A percentile compares a stretch with the other conserved stretches of the same genome.
Conservation (phyloP, 225 moss, liverwort and hornwort species). For the Climacium dendroides region DNA sequence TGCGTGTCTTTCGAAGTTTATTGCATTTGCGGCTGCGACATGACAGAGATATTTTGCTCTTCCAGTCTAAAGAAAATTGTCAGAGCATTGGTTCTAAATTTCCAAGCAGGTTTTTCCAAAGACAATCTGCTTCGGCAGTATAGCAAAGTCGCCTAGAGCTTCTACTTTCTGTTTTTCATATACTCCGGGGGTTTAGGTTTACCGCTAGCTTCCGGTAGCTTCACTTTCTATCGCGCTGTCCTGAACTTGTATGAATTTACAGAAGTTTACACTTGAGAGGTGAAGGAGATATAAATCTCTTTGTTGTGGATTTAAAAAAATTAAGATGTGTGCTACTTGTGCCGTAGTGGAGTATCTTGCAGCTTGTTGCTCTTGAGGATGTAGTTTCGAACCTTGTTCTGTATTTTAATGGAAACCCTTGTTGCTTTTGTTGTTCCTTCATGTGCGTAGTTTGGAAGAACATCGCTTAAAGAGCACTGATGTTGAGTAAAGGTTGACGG, state of each 20-base stretch:
- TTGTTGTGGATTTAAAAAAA: background rate
- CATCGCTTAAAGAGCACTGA: constrained; percentile 67
- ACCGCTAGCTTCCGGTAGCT: background rate
- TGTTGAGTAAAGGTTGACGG: constrained; percentile 70
- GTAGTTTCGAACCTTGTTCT: constrained; percentile 18
- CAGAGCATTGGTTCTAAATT: background rate
- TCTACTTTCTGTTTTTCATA: background rate
- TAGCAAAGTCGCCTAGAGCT: background rate
- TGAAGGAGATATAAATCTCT: background rate
- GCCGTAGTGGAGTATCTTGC: constrained; percentile 17
- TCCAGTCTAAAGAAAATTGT: background rate
- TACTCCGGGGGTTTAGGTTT: constrained; percentile 13
- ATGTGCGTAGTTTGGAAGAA: constrained; percentile 74
- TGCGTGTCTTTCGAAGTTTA: background rate
- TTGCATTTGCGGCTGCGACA: background rate
- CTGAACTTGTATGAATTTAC: background rate
- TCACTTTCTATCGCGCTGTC: background rate
- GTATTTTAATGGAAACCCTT: constrained; percentile 51
- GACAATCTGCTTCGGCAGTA: background rate
- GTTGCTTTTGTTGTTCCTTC: constrained; percentile 69
- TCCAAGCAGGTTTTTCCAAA: background rate
- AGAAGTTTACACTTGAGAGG: background rate
- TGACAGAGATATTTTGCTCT: background rate
- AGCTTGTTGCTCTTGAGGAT: constrained; percentile 36
- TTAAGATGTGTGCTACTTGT: constrained; percentile 10